Evolutionary conservation across 345 rosid species (phyloP).

Genomic region (Trapa incisa): DNA sequence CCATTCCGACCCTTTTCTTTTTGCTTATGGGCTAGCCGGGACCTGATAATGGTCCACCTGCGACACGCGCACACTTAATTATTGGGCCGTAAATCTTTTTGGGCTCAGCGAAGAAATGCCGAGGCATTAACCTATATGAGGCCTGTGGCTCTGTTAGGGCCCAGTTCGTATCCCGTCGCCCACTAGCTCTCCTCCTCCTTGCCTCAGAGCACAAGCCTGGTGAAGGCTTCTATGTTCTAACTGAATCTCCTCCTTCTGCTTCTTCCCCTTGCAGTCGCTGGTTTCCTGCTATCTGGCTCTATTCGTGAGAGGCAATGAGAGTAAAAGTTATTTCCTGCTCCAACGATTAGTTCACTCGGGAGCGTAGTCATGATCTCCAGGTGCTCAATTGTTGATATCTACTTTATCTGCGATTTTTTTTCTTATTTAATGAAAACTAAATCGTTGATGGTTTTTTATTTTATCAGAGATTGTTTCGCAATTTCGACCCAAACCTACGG

Average conservation of each 20-base stretch:
- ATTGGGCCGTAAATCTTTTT: no score
- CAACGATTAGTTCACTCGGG: slow-evolving; percentile 84
- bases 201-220: no score
- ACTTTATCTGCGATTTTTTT: background rate
- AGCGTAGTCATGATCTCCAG: slow-evolving; percentile 92
- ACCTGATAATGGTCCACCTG: no score
- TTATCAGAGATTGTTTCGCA: slow-evolving; percentile 68
- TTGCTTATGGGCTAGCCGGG: no score
- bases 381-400: slow-evolving; percentile 11
- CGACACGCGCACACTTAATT: no score
- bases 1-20: no score
- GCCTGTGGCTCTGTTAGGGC: no score
- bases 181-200: no score
- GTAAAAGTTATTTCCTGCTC: slow-evolving; percentile 80
- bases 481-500: slow-evolving; percentile 71
- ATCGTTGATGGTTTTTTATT: background rate
- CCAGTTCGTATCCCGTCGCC: no score
- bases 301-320: slow-evolving; percentile 31
- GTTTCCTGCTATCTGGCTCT: background rate
- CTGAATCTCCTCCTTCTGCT: background rate
- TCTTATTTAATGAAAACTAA: background rate
- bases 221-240: background rate
- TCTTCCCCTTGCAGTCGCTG: background rate
- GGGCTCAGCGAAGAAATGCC: no score
- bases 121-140: no score